Conservation (phyloP, 495 filamentous ascomycete species). For the Aspergillus nanangensis region DNA sequence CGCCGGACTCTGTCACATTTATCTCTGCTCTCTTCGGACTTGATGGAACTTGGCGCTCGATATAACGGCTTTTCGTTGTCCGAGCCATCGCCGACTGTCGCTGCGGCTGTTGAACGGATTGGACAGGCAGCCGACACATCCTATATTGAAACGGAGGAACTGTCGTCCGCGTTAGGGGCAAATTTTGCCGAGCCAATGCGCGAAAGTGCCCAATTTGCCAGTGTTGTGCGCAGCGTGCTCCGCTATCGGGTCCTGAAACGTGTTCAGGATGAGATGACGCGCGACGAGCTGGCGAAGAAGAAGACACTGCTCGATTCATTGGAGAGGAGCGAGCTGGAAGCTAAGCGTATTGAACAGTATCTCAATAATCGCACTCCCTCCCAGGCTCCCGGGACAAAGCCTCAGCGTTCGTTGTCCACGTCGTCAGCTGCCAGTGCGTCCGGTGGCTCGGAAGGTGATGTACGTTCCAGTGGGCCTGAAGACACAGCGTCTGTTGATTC, state of each 20-base stretch:
- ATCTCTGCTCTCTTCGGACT: constrained; percentile 74
- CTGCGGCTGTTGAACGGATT: constrained; percentile 89
- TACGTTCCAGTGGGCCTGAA: constrained; percentile 38
- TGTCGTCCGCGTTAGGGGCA: constrained; percentile 75
- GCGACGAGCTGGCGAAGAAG: constrained; percentile 84
- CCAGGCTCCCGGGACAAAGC: constrained; percentile 36
- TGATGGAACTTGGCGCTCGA: constrained; percentile 85
- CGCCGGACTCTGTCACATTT: constrained; percentile 81
- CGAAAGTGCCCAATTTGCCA: constrained; percentile 94
- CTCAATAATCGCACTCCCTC: constrained; percentile 65
- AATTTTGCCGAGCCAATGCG: constrained; percentile 96
- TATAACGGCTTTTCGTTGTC: constrained; percentile 98
- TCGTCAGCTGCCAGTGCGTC: constrained; percentile 46
- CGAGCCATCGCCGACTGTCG: constrained; percentile 79
- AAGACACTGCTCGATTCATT: constrained; percentile 70
- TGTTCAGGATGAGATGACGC: constrained; percentile 95
- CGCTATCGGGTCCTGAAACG: constrained; percentile 87
- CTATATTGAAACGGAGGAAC: constrained; percentile 90
- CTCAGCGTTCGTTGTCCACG: constrained; percentile 62
- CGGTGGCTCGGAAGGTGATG: constrained; percentile 36
- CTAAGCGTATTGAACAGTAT: constrained; percentile 87
- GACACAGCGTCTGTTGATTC: constrained; percentile 86
- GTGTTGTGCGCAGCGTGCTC: constrained; percentile 83
- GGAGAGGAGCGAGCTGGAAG: constrained; percentile 85
- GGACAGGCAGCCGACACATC: constrained; percentile 95